Evolutionary conservation across 2,329 filamentous ascomycete genomes (phyloP).

Genomic region (Fusarium heterosporum): DNA sequence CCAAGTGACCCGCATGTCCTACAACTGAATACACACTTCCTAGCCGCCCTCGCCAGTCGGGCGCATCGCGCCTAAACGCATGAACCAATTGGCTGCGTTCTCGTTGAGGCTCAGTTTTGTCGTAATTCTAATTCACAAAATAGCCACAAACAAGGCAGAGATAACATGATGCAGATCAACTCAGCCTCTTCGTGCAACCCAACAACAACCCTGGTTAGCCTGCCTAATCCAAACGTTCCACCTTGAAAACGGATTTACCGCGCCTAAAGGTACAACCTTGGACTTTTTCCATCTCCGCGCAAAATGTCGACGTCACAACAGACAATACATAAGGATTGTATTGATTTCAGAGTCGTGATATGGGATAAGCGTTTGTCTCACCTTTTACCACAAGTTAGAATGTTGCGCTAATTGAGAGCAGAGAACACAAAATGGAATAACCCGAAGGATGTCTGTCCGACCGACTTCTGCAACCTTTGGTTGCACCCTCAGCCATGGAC

Average conservation of each 20-base stretch:
- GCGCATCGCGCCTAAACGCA: not conserved
- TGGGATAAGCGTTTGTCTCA: constrained; percentile 28
- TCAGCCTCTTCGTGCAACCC: not conserved
- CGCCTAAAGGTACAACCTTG: not conserved
- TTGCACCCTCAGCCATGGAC: not conserved
- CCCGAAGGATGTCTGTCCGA: not conserved
- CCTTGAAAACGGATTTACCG: not conserved
- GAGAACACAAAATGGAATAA: not conserved
- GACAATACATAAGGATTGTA: constrained; percentile 5
- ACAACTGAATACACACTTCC: not conserved
- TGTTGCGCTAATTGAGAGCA: not conserved
- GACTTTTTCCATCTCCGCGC: not conserved
- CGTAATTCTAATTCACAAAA: not conserved
- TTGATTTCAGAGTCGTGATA: constrained; percentile 2
- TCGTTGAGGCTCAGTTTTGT: not conserved
- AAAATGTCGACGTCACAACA: not conserved
- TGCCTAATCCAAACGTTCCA: not conserved
- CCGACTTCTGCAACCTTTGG: not conserved
- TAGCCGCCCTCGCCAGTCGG: not conserved
- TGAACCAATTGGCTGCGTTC: not conserved
- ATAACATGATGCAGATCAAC: not conserved
- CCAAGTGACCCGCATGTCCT: not conserved
- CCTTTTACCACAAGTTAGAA: fast-evolving
- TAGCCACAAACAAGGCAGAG: not conserved
- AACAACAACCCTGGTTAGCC: not conserved